Conservation (phyloP, 331 rosid genomes). For the Prunus yedoensis region DNA sequence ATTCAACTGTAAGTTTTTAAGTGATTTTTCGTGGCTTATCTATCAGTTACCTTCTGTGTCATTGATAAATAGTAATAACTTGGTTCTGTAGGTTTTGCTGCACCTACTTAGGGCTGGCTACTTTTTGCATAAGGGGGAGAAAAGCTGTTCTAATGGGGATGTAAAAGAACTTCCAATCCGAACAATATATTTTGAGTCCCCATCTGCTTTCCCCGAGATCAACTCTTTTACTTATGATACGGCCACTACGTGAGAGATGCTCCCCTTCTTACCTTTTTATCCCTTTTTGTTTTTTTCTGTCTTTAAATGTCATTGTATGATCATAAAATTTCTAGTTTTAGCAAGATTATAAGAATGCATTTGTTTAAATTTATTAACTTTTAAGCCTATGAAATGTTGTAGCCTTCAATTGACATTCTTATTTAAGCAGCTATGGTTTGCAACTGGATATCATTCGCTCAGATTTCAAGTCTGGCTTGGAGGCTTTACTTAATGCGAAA, state of each 20-base stretch:
- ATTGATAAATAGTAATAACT: conserved; percentile 25
- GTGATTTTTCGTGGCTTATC: conserved; percentile 20
- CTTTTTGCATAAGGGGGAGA: conserved; percentile 68
- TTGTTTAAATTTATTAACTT: conserved; percentile 4
- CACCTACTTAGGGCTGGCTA: conserved; percentile 93
- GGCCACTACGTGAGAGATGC: conserved; percentile 63
- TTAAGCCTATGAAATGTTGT: conserved; percentile 2
- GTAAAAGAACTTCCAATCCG: conserved; percentile 64
- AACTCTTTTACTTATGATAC: conserved; percentile 79
- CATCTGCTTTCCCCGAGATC: conserved; percentile 76
- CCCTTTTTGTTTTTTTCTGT: neutral
- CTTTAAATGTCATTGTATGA: conserved; percentile 1
- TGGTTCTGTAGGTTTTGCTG: conserved; percentile 74
- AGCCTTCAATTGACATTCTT: conserved; percentile 25
- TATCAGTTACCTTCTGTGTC: conserved; percentile 18
- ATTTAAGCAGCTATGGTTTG: conserved; percentile 75
- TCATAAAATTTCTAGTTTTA: neutral
- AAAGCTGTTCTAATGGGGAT: conserved; percentile 54
- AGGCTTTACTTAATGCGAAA: conserved; percentile 66
- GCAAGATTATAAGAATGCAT: conserved; percentile 1
- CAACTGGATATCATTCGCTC: conserved; percentile 72
- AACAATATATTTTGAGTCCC: conserved; percentile 87
- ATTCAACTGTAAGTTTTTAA: conserved; percentile 74
- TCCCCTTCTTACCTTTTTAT: conserved; percentile 18
- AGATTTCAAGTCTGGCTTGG: conserved; percentile 94